Conservation (phyloP, 768 basidiomycete species). For the Leucosporidium yakuticum region DNA sequence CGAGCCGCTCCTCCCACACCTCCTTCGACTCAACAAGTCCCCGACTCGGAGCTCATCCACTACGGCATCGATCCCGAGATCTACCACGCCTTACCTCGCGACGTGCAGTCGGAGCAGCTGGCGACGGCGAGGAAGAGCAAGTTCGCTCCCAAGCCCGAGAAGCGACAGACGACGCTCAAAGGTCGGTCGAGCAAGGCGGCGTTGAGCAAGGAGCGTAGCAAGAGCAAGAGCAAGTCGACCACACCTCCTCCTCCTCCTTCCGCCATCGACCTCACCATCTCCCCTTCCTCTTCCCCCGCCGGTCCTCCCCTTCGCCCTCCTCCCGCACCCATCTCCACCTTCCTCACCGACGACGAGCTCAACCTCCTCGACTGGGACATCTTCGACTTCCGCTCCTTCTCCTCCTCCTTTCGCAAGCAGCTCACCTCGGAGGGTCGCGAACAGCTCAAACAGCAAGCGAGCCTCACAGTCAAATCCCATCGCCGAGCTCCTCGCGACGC, state of each 20-base stretch:
- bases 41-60: constrained; percentile 52
- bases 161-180: not conserved
- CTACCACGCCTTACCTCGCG: constrained; percentile 58
- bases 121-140: constrained; percentile 41
- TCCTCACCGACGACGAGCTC: constrained; percentile 51
- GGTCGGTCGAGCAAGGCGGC: not conserved
- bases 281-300: not conserved
- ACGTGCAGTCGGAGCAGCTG: constrained; percentile 69
- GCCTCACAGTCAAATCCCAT: not conserved
- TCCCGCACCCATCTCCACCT: not conserved
- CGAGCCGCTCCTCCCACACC: not conserved
- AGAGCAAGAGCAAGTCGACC: not conserved
- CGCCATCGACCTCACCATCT: not conserved
- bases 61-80: constrained; percentile 70
- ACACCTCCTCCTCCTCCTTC: not conserved
- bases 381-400: constrained; percentile 52
- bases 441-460: constrained; percentile 1
- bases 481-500: constrained; percentile 1
- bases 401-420: not conserved
- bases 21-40: not conserved
- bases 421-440: not conserved
- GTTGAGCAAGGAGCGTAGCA: not conserved
- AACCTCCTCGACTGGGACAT: constrained; percentile 63
- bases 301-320: not conserved
- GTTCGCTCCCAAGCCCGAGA: not conserved